These are phyloP conservation scores for Bruguiera gymnorhiza DNA, from an alignment of 345 rosid species.

Conservation along the genomic window DNA sequence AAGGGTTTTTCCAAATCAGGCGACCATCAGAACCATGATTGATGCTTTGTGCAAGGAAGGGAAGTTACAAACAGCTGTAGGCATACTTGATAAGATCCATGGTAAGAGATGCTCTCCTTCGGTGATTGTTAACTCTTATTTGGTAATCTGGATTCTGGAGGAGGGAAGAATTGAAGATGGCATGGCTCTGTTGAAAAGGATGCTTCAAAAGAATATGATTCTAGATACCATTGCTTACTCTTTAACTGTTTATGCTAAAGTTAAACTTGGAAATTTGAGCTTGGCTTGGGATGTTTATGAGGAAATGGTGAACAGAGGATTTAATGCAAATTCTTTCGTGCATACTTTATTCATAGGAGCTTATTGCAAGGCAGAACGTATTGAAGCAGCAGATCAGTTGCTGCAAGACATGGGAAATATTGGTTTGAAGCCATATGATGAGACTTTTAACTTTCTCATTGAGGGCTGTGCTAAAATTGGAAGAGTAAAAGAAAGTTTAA, in stretches of 20 bases:
- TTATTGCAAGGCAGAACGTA: constrained; percentile 35
- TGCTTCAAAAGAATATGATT: constrained; percentile 70
- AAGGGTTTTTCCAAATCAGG: constrained; percentile 51
- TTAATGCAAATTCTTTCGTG: constrained; percentile 50
- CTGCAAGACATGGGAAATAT: constrained; percentile 48
- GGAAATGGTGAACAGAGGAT: constrained; percentile 76
- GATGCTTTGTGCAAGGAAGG: constrained; percentile 73
- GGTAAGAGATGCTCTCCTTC: constrained; percentile 66
- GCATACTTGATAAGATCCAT: constrained; percentile 55
- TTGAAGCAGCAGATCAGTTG: constrained; percentile 47
- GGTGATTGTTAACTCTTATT: constrained; percentile 55
- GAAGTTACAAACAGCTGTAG: constrained; percentile 43
- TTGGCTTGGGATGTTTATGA: constrained; percentile 48
- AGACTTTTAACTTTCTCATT: constrained; percentile 47
- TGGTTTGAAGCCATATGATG: constrained; percentile 56
- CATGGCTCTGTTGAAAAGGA: constrained; percentile 53
- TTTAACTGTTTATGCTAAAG: constrained; percentile 44
- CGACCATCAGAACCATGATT: constrained; percentile 45
- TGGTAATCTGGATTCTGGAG: constrained; percentile 50
- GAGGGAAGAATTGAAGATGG: constrained; percentile 46
- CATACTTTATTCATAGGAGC: constrained; percentile 50
- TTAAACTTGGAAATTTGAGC: constrained; percentile 42
- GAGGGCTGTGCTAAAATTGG: constrained; percentile 51
- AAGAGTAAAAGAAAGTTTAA: constrained; percentile 40
- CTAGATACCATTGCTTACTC: constrained; percentile 69